These are phyloP conservation scores for Alnus glutinosa DNA, from an alignment of 306 rosid genomes.

Conservation along the genomic window DNA sequence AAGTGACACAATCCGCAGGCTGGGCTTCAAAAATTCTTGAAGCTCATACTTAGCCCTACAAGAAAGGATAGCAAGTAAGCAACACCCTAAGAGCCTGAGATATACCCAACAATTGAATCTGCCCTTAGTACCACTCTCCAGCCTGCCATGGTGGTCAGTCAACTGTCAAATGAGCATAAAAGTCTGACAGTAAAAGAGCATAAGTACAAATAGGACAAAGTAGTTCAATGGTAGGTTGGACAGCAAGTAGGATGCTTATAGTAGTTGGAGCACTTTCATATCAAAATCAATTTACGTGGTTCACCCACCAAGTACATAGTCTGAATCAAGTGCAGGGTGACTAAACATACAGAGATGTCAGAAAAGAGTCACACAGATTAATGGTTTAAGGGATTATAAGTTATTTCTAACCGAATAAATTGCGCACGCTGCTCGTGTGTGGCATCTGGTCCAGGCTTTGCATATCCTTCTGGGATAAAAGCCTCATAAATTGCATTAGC, in stretches of 20 bases:
- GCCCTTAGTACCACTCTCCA: conserved; percentile 11
- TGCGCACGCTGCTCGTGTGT: conserved; percentile 66
- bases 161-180: background rate
- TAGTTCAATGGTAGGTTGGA: background rate
- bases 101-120: conserved; percentile 15
- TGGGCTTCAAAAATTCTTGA: conserved; percentile 93
- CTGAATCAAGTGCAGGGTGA: conserved; percentile 25
- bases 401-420: conserved; percentile 75
- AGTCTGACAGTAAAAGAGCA: background rate
- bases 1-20: conserved; percentile 74
- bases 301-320: background rate
- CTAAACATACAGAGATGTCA: conserved; percentile 19
- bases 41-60: conserved; percentile 86
- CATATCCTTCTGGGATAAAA: conserved; percentile 72
- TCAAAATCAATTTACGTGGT: background rate
- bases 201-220: background rate
- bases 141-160: background rate
- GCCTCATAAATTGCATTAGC: conserved; percentile 97
- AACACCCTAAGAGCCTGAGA: conserved; percentile 18
- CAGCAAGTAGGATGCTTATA: conserved; percentile 1
- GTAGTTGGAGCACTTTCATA: background rate
- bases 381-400: conserved; percentile 13
- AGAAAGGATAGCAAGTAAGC: conserved; percentile 29
- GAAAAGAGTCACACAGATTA: conserved; percentile 31
- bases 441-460: conserved; percentile 82